phyloP scores from a whole-genome alignment of 2,329 filamentous ascomycete species.

The Colletotrichum cordylinicola region DNA sequence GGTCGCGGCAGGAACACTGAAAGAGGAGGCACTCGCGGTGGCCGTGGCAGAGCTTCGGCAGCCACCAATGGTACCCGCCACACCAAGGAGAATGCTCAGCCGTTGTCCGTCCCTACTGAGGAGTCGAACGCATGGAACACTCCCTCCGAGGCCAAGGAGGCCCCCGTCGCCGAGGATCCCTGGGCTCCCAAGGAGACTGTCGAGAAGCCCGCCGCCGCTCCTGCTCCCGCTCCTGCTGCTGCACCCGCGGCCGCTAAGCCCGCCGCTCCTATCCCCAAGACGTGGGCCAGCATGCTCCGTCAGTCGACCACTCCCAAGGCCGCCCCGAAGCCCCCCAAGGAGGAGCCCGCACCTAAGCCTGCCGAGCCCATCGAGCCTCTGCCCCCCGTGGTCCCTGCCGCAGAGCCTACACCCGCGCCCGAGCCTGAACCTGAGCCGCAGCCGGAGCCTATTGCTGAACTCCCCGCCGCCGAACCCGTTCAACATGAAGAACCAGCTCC shows the following conservation, averaged over 20 bases:
- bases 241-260: conserved; percentile 43
- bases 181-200: conserved; percentile 50
- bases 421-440: conserved; percentile 39
- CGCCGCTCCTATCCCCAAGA: conserved; percentile 54
- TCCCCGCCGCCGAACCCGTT: conserved; percentile 27
- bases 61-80: conserved; percentile 66
- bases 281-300: conserved; percentile 79
- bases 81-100: conserved; percentile 54
- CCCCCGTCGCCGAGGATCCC: conserved; percentile 25
- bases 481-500: conserved; percentile 28
- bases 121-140: conserved; percentile 69
- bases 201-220: conserved; percentile 37
- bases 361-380: conserved; percentile 49
- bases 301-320: conserved; percentile 64
- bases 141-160: conserved; percentile 41
- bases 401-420: conserved; percentile 26
- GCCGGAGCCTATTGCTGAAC: conserved; percentile 39
- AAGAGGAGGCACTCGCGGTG: conserved; percentile 59
- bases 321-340: conserved; percentile 56
- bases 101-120: conserved; percentile 70
- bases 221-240: conserved; percentile 37
- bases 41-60: conserved; percentile 67
- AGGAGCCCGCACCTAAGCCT: conserved; percentile 51
- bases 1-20: conserved; percentile 69
- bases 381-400: conserved; percentile 27